Base-by-base conservation (phyloP, 2,329 filamentous ascomycete species). In the Pseudogymnoascus sp. region DNA sequence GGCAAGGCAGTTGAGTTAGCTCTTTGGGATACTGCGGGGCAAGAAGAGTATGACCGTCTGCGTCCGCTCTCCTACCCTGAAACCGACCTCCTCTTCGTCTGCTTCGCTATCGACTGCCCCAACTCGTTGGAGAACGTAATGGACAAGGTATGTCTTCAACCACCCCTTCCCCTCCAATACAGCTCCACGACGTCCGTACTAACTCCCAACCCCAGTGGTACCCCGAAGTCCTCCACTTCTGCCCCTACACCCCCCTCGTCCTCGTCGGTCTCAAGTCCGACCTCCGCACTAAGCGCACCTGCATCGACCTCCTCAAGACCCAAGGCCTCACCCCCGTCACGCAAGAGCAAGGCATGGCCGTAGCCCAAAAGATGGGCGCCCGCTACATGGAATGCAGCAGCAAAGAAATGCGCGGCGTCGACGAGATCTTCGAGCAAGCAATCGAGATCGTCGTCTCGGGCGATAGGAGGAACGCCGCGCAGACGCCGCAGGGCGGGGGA, bases 301-400 rank as follows among this genome's bases (percentile, higher is more conserved):
- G 94, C 77, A 96, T 97, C 76, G 94, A 99, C 74, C 92, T 99
- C 74, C 90, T 99, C 77, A 97, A 96, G 79, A 96, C 93, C 13
- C 94, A 99, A 75, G 94, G 94, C 58, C 83, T 99, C 64, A 97
- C 93, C 1, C 94, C 94, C 4, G 93, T 99, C 58, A 97, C 92
- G 1, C 86, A 87, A 59, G 90, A 96, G 70, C 93, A 99, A 76
- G 94, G 93, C 66, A 84, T 88, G 72, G 83, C 85, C 7, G 92
- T 99, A 27, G 92, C 94, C 62, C 84, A 87, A 72, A 94, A 93
- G 78, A 99, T 99, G 94, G 87, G 87, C 66, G 94, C 94, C 10
- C 83, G 87, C 72, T 99, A 99, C 79, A 93, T 96, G 84, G 94
- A 99, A 78, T 99, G 94, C 82, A 96, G 92, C 74, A 96, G 91